Percentiles rank a stretch among this genome's conserved stretches.
phyloP scores from a whole-genome alignment of 2,329 filamentous ascomycete genomes.

The Pseudophaeomoniella oleicola region DNA sequence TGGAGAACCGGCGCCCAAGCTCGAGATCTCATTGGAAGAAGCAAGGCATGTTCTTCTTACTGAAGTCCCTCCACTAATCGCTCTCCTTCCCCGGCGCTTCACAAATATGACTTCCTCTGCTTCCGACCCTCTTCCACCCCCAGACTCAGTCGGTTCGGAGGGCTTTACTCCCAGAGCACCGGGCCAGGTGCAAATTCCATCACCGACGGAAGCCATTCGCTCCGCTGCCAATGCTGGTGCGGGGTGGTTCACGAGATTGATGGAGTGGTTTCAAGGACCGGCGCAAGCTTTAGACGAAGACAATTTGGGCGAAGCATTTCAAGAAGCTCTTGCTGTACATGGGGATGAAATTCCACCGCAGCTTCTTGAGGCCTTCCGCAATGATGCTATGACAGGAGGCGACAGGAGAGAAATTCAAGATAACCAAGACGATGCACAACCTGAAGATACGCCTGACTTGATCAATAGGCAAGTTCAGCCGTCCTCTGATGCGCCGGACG shows the following conservation, averaged over 20 bases:
- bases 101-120: constrained; percentile 54
- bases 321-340: constrained; percentile 6
- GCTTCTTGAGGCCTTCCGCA: constrained; percentile 8
- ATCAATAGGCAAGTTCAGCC: constrained; percentile 9
- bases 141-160: constrained; percentile 21
- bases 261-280: constrained; percentile 1
- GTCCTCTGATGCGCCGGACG: constrained; percentile 1
- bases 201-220: background rate
- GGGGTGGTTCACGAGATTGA: background rate
- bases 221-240: background rate
- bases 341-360: constrained; percentile 7
- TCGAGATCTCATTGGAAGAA: constrained; percentile 39
- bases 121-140: constrained; percentile 70
- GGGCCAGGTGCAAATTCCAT: background rate
- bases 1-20: constrained; percentile 20
- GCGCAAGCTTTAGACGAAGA: constrained; percentile 1
- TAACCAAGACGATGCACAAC: constrained; percentile 4
- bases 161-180: constrained; percentile 11
- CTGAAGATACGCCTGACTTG: constrained; percentile 9
- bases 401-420: constrained; percentile 4
- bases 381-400: constrained; percentile 8
- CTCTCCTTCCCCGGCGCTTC: constrained; percentile 50
- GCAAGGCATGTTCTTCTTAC: constrained; percentile 68
- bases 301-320: constrained; percentile 7
- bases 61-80: constrained; percentile 56